Evolutionary conservation across 306 rosid species (phyloP), one percentile per base, ranked within the genome.

Genomic region (Cucurbita pepo): DNA sequence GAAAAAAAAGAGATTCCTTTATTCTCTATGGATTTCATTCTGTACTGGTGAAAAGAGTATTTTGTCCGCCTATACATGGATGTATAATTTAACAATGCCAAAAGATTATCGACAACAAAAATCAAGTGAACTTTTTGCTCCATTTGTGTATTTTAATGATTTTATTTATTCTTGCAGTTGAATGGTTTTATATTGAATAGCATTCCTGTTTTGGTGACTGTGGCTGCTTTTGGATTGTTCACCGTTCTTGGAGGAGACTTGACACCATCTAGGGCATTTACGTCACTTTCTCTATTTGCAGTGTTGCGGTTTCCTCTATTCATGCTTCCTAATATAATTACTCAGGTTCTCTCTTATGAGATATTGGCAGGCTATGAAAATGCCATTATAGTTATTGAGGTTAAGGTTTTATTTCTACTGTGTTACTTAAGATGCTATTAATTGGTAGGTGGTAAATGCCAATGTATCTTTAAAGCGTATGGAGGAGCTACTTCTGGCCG

Each of bases 231-330:
- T 86, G 99, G 99, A 81, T 69, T 94, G 71, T 94, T 85, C 88
- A 87, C 97, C 72, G 77, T 89, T 77, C 97, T 94, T 77, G 99
- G 97, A 69, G 97, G 97, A 69, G 78, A 91, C 82, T 79, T 94
- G 79, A 94, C 99, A 75, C 97, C 99, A 69, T 85, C 99, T 7
- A 86, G 92, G 83, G 99, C 99, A 66, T 94, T 94, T 79, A 94
- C 99, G 44, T 91, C 99, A 8, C 89, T 94, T 74, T 91, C 99
- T 74, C 87, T 94, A 81, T 94, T 90, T 84, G 79, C 97, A 50
- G 98, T 94, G 84, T 92, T 94, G 66, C 97, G 97, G 51, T 94
- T 90, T 84, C 98, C 98, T 67, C 94, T 94, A 54, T 94, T 89
- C 86, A 85, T 94, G 96, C 98, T 94, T 81, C 98, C 98, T 41